phyloP scores from a whole-genome alignment of 2,329 filamentous ascomycete genomes.

The Zopfia rhizophila region DNA sequence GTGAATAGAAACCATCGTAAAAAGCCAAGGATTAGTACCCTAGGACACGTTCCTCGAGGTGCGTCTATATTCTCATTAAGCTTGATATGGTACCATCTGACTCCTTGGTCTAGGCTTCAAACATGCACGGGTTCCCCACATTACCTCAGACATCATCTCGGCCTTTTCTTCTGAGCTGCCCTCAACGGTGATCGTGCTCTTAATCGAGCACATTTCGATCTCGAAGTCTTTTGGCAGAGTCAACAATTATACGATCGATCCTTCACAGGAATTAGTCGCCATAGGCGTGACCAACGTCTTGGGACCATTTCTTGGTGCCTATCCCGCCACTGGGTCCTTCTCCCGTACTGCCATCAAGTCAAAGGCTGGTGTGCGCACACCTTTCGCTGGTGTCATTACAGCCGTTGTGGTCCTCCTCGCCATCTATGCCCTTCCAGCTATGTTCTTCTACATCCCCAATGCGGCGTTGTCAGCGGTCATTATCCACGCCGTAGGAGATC shows the following conservation, averaged over 20 bases:
- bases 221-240: constrained; percentile 95
- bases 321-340: constrained; percentile 94
- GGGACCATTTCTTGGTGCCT: constrained; percentile 89
- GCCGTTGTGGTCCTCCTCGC: constrained; percentile 86
- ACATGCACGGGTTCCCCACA: constrained; percentile 76
- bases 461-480: constrained; percentile 87
- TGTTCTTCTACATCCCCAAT: constrained; percentile 95
- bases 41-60: constrained; percentile 82
- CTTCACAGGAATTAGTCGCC: constrained; percentile 94
- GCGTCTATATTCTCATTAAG: background rate
- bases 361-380: constrained; percentile 93
- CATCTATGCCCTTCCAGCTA: constrained; percentile 85
- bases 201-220: constrained; percentile 97
- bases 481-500: constrained; percentile 92
- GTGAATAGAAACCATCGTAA: constrained; percentile 72
- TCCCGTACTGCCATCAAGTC: constrained; percentile 97
- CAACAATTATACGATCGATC: constrained; percentile 97
- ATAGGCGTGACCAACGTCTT: constrained; percentile 92
- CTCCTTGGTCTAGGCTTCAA: constrained; percentile 65
- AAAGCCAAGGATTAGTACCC: constrained; percentile 75
- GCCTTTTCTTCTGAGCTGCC: constrained; percentile 79
- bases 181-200: constrained; percentile 86
- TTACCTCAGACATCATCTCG: constrained; percentile 73
- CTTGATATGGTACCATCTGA: constrained; percentile 7
- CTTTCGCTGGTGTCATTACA: constrained; percentile 89